Conservation (phyloP, 1,139 yeast species). For the Lodderomyces oxycetoniae region DNA sequence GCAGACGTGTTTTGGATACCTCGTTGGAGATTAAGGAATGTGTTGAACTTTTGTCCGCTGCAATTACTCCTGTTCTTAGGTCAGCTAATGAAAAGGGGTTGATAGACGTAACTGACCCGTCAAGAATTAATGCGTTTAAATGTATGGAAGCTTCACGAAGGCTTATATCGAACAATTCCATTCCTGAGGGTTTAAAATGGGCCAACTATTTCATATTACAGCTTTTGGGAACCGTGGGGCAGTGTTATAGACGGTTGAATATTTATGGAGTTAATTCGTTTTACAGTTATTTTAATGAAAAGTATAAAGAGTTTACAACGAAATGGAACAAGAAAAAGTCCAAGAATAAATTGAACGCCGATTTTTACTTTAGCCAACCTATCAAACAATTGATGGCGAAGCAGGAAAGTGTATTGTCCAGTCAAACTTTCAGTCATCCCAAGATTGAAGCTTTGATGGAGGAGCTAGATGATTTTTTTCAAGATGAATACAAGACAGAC, state of each 20-base stretch:
- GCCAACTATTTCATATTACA: slow-evolving; percentile 57
- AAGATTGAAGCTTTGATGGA: slow-evolving; percentile 60
- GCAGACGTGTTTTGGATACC: slow-evolving; percentile 51
- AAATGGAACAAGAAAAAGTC: slow-evolving; percentile 49
- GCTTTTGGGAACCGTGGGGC: slow-evolving; percentile 70
- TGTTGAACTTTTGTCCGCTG: slow-evolving; percentile 42
- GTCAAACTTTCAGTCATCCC: slow-evolving; percentile 62
- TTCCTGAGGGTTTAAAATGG: slow-evolving; percentile 72
- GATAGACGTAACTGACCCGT: slow-evolving; percentile 60
- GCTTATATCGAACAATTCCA: slow-evolving; percentile 44
- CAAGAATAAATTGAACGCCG: slow-evolving; percentile 55
- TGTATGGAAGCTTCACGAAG: slow-evolving; percentile 68
- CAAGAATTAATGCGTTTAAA: slow-evolving; percentile 62
- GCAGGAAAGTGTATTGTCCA: slow-evolving; percentile 41
- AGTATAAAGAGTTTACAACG: slow-evolving; percentile 53
- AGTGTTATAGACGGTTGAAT: slow-evolving; percentile 60
- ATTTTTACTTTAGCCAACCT: slow-evolving; percentile 50
- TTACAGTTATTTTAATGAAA: slow-evolving; percentile 57
- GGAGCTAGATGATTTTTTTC: slow-evolving; percentile 55
- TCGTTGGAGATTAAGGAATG: slow-evolving; percentile 51
- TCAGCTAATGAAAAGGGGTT: slow-evolving; percentile 62
- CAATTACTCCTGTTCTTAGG: slow-evolving; percentile 59
- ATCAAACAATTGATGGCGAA: slow-evolving; percentile 40
- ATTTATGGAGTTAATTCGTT: slow-evolving; percentile 83
- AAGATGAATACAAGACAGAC: slow-evolving; percentile 17